Conservation (phyloP, 495 filamentous ascomycete species). For the Recurvomyces mirabilis region DNA sequence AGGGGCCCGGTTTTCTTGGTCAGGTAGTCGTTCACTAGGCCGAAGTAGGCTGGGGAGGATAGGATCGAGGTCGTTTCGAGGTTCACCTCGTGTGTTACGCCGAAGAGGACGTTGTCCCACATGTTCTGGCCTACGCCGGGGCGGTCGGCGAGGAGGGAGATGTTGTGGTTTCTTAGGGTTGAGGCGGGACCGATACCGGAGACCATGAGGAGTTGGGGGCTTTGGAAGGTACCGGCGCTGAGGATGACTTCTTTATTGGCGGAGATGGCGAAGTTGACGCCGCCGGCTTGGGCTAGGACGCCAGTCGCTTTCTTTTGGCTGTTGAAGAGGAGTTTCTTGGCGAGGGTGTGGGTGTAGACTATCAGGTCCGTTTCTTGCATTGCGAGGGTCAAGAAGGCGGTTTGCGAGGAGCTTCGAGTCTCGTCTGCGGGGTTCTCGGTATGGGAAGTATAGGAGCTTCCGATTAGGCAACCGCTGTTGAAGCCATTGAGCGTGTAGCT, state of each 20-base stretch:
- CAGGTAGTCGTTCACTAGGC: neutral
- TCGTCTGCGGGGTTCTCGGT: slow-evolving; percentile 30
- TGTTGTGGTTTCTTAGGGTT: slow-evolving; percentile 11
- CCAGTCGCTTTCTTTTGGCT: slow-evolving; percentile 37
- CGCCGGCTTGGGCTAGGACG: slow-evolving; percentile 33
- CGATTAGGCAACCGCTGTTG: slow-evolving; percentile 27
- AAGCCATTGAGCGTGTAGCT: too few relatives aligned
- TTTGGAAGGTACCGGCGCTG: slow-evolving; percentile 44
- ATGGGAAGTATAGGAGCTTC: slow-evolving; percentile 23
- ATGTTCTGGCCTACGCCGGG: slow-evolving; percentile 27
- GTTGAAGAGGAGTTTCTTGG: slow-evolving; percentile 37
- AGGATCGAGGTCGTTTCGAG: slow-evolving; percentile 1
- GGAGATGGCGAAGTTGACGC: slow-evolving; percentile 28
- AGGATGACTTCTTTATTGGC: slow-evolving; percentile 47
- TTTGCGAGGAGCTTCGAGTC: slow-evolving; percentile 32
- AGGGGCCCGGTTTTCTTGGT: slow-evolving; percentile 1
- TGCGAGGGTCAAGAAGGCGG: slow-evolving; percentile 32
- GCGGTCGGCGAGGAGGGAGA: slow-evolving; percentile 10
- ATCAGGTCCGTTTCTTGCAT: slow-evolving; percentile 20
- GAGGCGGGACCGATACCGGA: slow-evolving; percentile 23
- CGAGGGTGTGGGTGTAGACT: slow-evolving; percentile 34
- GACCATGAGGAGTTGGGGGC: slow-evolving; percentile 24
- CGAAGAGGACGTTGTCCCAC: slow-evolving; percentile 23
- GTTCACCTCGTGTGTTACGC: slow-evolving; percentile 12
- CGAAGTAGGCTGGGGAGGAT: neutral